Evolutionary conservation across 108 stramenopile species (phyloP), one percentile per base, ranked within the genome.

Genomic region (Fragilaria radians): DNA sequence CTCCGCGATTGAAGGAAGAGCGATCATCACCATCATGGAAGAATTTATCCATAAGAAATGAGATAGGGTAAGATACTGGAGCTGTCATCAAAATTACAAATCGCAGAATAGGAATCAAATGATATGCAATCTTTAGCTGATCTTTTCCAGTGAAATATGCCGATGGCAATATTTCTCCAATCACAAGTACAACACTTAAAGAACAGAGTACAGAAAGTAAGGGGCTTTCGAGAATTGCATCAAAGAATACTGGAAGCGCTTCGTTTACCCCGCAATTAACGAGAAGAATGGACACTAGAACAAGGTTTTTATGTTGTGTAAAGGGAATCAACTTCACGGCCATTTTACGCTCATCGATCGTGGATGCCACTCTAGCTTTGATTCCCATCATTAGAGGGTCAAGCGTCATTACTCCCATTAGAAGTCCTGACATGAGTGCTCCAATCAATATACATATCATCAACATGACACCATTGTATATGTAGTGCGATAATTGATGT

Each of bases 281-380:
- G 1, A 99, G 72, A n/a, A 99, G 74, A 18, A 99, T 63, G 1
- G 96, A 89, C 23, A 97, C 96, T 19, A 99, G 77, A 2, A 98
- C 61, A 34, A 82, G 66, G 70, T 99, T 97, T 53, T 96, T 96
- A 47, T 85, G 76, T 25, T 76, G 63, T 23, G 89, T 69, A 47
- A 94, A 58, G 0, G 92, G 92, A 2, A 94, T 54, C 31, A 94
- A 53, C 0, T 63, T 9, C 7, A 45, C 59, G 5, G 86, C 87
- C 34, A 67, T 48, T 14, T 67, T 7, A 48, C 74, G 67, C 68
- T 89, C 88, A 32, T 67, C 61, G 11, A 46, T 26, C 0, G 65
- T 59, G 0, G 48, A 25, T 1, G 80, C 81, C 7, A 82, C 80
- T 14, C 86, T 55, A 5, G 74, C 57, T 61, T 87, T 94, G 62